A percentile compares a stretch with the other conserved stretches of the same genome.
Evolutionary conservation across 192 early-diverging fungal species (phyloP).

Genomic region (Entrophospora sp.): DNA sequence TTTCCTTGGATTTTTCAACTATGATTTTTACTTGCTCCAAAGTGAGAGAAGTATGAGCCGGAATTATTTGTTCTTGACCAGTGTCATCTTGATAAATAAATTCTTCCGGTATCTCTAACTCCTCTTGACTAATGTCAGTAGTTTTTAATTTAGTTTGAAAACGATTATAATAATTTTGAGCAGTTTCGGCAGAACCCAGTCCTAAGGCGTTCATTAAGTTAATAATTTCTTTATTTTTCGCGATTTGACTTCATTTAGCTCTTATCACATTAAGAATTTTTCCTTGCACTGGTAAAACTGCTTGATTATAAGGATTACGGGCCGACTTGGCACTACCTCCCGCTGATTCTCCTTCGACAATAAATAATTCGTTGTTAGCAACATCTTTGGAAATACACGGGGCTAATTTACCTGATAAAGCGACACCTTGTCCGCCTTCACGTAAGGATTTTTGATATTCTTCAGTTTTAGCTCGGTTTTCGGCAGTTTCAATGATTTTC

Average conservation of each 20-base stretch:
- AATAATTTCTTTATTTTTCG: background rate
- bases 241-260: background rate
- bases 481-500: background rate
- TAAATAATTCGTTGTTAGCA: slow-evolving; percentile 5
- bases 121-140: background rate
- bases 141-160: slow-evolving; percentile 8
- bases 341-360: slow-evolving; percentile 15
- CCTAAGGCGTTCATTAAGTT: slow-evolving; percentile 6
- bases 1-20: background rate
- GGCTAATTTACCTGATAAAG: background rate
- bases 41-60: background rate
- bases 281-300: slow-evolving; percentile 1
- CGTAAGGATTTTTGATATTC: slow-evolving; percentile 4
- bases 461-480: background rate
- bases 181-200: background rate
- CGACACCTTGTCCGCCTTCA: background rate
- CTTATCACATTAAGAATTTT: slow-evolving; percentile 11
- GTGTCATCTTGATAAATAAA: slow-evolving; percentile 3
- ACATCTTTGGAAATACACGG: background rate
- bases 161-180: slow-evolving; percentile 11
- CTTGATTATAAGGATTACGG: slow-evolving; percentile 3
- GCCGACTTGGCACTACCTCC: slow-evolving; percentile 6
- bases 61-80: slow-evolving; percentile 3
- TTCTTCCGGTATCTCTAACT: slow-evolving; percentile 4
- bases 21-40: background rate